Evolutionary conservation across 305 asterid genomes (phyloP), one percentile per base, ranked within the genome.

Genomic region (Withania somnifera): DNA sequence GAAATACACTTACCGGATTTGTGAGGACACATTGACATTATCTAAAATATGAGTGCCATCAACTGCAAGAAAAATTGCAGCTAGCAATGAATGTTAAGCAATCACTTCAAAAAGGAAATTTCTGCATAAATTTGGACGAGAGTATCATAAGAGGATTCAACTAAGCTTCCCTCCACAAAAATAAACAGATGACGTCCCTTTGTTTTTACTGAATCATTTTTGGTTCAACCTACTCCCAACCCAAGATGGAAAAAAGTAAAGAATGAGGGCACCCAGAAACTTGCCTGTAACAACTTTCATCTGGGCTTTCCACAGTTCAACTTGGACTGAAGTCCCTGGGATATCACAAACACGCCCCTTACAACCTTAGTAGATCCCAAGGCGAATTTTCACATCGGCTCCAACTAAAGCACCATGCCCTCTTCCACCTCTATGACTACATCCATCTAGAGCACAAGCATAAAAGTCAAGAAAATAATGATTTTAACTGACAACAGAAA

Each of bases 241-340:
- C 30, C 64, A 1, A 20, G 5, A 7, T 3, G 4, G 2, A 7
- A 7, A 53, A 76, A 22, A 30, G n/a, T n/a, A n/a, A 26, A 38
- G 45, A 1, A 22, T 26, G 45, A 51, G 54, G 57, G 24, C 28
- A 38, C 6, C 45, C 45, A 38, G 45, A 68, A 77, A 84, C 95
- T 91, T 92, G 90, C 98, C 97, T 89, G 97, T 87, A 79, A 95
- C 97, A 56, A 91, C 90, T 88, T 90, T 91, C 97, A 95, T 92
- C 83, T 92, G 98, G 1, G 99, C 90, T 88, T 92, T 97, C n/a
- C n/a, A n/a, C 82, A 94, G 87, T 85, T 95, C 98, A 80, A 95
- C 97, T 50, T 97, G 96, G 60, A 95, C 92, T 47, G 82, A 85
- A 69, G 94, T 77, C 83, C 95, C 97, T 88, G 90, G 91, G 47